Base-by-base conservation (phyloP, 2,329 filamentous ascomycete genomes). In the Rhynchosporium secalis region DNA sequence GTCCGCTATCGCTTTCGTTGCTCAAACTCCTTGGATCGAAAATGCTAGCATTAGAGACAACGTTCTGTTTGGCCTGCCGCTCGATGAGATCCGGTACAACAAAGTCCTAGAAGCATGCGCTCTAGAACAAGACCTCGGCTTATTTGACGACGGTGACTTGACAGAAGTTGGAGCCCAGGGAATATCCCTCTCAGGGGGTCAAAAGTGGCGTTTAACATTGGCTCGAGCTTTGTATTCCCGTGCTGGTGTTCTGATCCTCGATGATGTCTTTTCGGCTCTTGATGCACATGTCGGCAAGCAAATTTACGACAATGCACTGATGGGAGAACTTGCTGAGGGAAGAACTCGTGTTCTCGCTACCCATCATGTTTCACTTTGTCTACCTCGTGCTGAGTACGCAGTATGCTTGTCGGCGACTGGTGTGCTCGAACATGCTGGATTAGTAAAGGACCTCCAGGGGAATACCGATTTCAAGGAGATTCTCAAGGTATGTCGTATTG, bases 121-220 rank as follows among this genome's bases (percentile, higher is more conserved):
- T 0, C 73, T 95, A 33, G 81, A 82, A 57, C 89, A 90, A 72
- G 91, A 96, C 69, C 78, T 95, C 36, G 82, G 86, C 15, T 89
- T 91, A 77, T 79, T 95, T 9, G 77, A 83, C 0, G 88, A 93
- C 69, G 90, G 90, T 7, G 89, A 94, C 68, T 75, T 83, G 61
- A 95, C 91, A 0, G 88, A 92, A 70, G 88, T 95, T 58, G 91
- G 91, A 15, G 87, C 89, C 4, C 92, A 93, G 64, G 91, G 91
- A 3, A 90, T 94, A 68, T 92, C 92, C 69, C 79, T 95, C 2
- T 91, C 87, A 31, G 58, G 58, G n/a, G 58, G 58, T 3, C 58
- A 96, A 75, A 88, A 89, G 70, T 92, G 90, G 88, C 84, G 91
- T 47, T 81, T 94, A 43, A 90, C 89, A 0, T 83, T 94, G 65